Base-by-base conservation (phyloP, 352 stramenopile species). In the Globisporangium carolinianum region DNA sequence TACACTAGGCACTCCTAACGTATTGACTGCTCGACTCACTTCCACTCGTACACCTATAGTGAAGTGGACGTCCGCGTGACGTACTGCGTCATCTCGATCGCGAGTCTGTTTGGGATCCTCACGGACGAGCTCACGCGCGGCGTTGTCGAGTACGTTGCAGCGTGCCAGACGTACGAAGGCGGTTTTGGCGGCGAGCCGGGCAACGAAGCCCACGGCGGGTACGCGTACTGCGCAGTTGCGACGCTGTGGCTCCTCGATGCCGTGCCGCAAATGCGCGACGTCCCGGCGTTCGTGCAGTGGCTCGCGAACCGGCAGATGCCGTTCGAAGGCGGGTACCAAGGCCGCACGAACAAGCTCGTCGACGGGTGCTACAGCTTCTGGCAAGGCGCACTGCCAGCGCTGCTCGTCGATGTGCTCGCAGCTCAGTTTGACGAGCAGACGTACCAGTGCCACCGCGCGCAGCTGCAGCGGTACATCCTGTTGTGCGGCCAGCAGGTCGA, bases 281-380 rank as follows among this genome's bases (percentile, higher is more conserved):
- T 88, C 17, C 72, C 72, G 14, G 71, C 60, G 45, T 71, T 90
- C 45, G 68, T 92, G 6, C 69, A 81, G 57, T 99, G 96, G 96
- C 71, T 99, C 45, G 75, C 84, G 45, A 82, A 91, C 57, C 75
- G 96, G 14, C 97, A 99, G 74, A 98, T 98, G 89, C 67, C 73
- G 17, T 97, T 93, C 53, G 90, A 97, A 79, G 89, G 89, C 6
- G 89, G 87, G 0, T 94, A 91, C 72, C 84, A 94, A 53, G 97
- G 97, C 38, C 87, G 97, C 24, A 98, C 94, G 6, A 99, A 99
- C 79, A 99, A 99, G 68, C 76, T 99, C 4, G 97, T 99, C 10
- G 97, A 99, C 68, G 97, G 96, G 0, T 99, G 97, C 75, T 99
- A 99, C 71, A 98, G 91, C n/a, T 99, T 98, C 72, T 99, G 97